Evolutionary conservation across 805 yeast species (phyloP).

Genomic region (Wickerhamiella sorbophila): DNA sequence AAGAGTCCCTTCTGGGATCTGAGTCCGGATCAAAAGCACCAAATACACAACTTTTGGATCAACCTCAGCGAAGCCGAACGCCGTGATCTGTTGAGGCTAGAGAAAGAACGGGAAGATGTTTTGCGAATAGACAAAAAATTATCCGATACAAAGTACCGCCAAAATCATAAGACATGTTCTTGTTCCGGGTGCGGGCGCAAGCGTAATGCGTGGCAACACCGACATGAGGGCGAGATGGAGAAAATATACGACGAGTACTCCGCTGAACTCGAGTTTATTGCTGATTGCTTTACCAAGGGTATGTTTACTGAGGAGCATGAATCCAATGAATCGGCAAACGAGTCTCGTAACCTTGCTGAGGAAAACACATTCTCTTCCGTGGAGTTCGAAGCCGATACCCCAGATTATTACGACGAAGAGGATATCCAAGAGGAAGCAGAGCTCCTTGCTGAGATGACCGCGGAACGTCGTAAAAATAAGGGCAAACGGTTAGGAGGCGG

Average conservation of each 20-base stretch:
- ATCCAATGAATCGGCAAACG: too few relatives aligned
- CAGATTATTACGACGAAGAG: constrained; percentile 7
- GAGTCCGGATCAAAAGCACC: constrained; percentile 17
- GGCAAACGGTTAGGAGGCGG: constrained; percentile 28
- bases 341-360: not conserved
- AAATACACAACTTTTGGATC: constrained; percentile 50
- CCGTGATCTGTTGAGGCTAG: constrained; percentile 45
- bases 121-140: not conserved
- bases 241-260: constrained; percentile 56
- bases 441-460: not conserved
- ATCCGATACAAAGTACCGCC: constrained; percentile 26
- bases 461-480: constrained; percentile 2
- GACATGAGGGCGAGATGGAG: constrained; percentile 58
- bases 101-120: constrained; percentile 40
- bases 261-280: constrained; percentile 31
- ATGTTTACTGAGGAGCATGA: not conserved
- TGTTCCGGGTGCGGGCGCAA: constrained; percentile 72
- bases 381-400: constrained; percentile 6
- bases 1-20: not conserved
- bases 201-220: constrained; percentile 32
- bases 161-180: constrained; percentile 42
- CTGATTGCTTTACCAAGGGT: not conserved
- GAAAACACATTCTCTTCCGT: not conserved
- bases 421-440: not conserved
- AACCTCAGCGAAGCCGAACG: constrained; percentile 46